Evolutionary conservation across 1,139 yeast genomes (phyloP).

Genomic region (Meyerozyma sp.): DNA sequence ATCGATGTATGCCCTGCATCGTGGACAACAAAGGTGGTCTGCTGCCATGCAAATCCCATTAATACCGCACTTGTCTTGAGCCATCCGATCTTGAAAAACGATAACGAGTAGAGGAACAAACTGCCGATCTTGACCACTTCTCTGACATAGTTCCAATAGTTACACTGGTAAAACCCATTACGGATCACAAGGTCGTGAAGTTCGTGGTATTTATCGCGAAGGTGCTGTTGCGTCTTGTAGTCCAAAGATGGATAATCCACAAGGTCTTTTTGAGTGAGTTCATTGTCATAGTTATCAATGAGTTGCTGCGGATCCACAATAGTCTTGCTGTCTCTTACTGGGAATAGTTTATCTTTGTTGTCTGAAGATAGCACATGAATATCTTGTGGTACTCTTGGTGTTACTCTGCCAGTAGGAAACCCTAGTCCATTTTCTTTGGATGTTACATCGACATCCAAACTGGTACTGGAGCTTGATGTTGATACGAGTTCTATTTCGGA

Average conservation of each 20-base stretch:
- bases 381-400: constrained; percentile 49
- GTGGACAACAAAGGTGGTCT: constrained; percentile 80
- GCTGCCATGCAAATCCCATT: constrained; percentile 86
- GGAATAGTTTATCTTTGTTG: constrained; percentile 32
- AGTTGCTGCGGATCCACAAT: constrained; percentile 52
- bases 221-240: constrained; percentile 53
- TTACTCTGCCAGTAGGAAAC: constrained; percentile 30
- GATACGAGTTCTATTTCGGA: constrained; percentile 12
- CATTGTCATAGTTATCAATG: constrained; percentile 56
- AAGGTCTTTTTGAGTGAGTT: constrained; percentile 49
- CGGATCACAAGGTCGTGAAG: constrained; percentile 53
- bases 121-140: constrained; percentile 59
- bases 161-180: constrained; percentile 65
- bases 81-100: constrained; percentile 43
- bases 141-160: constrained; percentile 63
- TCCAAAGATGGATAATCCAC: constrained; percentile 59
- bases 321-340: constrained; percentile 24
- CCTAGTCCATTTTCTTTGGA: constrained; percentile 23
- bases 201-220: constrained; percentile 54
- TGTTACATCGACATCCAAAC: constrained; percentile 2
- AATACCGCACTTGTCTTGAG: constrained; percentile 55
- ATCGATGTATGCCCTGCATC: constrained; percentile 87
- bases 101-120: constrained; percentile 46
- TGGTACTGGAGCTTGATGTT: constrained; percentile 10
- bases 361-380: constrained; percentile 28